phyloP scores from a whole-genome alignment of 1,284 basidiomycete species.

The Tylopilus sp. region DNA sequence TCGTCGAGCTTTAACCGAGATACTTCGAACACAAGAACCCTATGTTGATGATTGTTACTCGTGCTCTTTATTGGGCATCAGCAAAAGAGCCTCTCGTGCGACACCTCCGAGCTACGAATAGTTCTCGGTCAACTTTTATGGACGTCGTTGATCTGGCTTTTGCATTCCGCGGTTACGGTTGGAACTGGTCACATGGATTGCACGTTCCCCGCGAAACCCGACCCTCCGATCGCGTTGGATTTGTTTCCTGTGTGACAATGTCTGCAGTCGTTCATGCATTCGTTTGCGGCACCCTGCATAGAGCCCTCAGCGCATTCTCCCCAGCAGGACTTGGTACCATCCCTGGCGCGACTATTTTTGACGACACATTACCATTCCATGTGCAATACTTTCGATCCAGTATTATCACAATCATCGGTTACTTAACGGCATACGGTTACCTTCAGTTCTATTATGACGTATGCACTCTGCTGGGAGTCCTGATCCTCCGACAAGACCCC shows the following conservation, averaged over 20 bases:
- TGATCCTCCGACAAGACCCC: conserved; percentile 45
- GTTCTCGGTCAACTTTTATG: conserved; percentile 27
- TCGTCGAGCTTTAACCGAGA: not conserved
- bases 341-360: conserved; percentile 61
- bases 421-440: conserved; percentile 53
- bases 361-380: conserved; percentile 51
- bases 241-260: conserved; percentile 28
- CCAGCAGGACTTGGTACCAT: conserved; percentile 45
- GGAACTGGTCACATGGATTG: conserved; percentile 51
- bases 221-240: conserved; percentile 46
- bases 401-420: conserved; percentile 50
- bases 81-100: conserved; percentile 2
- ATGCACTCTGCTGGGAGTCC: conserved; percentile 54
- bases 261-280: conserved; percentile 51
- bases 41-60: not conserved
- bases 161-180: conserved; percentile 64
- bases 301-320: conserved; percentile 51
- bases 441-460: conserved; percentile 56
- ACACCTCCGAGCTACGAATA: conserved; percentile 12
- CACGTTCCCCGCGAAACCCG: conserved; percentile 57
- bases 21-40: not conserved
- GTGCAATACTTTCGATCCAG: conserved; percentile 55
- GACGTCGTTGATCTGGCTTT: conserved; percentile 61
- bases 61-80: conserved; percentile 3
- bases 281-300: conserved; percentile 55